phyloP scores from a whole-genome alignment of 2,329 filamentous ascomycete species.

The Pseudocercospora musae region DNA sequence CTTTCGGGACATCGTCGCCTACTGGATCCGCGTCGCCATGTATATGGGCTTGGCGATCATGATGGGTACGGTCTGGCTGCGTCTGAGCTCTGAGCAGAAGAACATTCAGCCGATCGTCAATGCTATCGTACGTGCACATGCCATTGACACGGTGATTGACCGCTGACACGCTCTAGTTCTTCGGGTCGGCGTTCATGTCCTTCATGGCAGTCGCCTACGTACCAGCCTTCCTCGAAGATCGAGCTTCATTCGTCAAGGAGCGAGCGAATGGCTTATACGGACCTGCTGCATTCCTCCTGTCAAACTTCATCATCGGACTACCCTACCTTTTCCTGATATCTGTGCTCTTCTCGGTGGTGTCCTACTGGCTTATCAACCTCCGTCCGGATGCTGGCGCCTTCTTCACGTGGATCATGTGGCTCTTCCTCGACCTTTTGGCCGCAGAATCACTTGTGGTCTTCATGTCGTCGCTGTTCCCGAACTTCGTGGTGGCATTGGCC shows the following conservation, averaged over 20 bases:
- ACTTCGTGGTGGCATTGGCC: conserved; percentile 76
- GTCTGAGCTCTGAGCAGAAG: conserved; percentile 61
- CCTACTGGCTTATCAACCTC: conserved; percentile 78
- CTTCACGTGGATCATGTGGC: conserved; percentile 75
- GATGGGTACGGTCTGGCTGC: conserved; percentile 85
- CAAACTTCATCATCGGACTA: conserved; percentile 79
- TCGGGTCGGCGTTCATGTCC: conserved; percentile 52
- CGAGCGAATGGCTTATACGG: conserved; percentile 78
- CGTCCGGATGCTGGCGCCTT: conserved; percentile 62
- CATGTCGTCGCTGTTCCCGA: conserved; percentile 67
- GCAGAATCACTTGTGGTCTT: conserved; percentile 81
- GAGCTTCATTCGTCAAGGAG: conserved; percentile 70
- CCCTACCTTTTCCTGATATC: conserved; percentile 79
- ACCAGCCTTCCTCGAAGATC: conserved; percentile 77
- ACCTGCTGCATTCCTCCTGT: conserved; percentile 65
- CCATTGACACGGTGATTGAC: background rate
- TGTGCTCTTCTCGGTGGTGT: conserved; percentile 68
- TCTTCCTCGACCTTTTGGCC: conserved; percentile 78
- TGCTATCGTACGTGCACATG: conserved; percentile 51
- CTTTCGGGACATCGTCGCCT: conserved; percentile 75
- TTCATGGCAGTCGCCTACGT: conserved; percentile 71
- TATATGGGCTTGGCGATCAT: conserved; percentile 73
- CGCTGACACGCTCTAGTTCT: conserved; percentile 37
- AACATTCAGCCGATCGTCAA: conserved; percentile 78
- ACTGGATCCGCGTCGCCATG: conserved; percentile 76